A percentile compares a stretch with the other conserved stretches of the same genome.
These are phyloP conservation scores for Elymus sibiricus DNA, from an alignment of 176 grass and related monocot species.

Conservation along the genomic window DNA sequence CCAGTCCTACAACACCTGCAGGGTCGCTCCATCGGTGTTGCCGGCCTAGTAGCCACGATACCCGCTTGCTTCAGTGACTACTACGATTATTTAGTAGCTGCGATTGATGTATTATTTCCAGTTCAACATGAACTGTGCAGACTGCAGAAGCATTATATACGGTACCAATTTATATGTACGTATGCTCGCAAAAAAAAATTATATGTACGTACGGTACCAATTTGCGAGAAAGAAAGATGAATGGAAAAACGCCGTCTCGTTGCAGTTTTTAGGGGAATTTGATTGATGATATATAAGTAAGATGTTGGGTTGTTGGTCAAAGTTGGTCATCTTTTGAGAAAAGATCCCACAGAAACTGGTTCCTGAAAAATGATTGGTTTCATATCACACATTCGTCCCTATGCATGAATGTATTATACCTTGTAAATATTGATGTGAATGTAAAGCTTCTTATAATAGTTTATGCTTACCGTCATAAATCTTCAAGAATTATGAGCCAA, in stretches of 20 bases:
- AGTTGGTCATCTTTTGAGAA: no score
- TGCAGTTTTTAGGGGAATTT: not conserved
- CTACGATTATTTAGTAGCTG: not conserved
- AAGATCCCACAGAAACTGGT: no score
- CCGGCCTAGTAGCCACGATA: not conserved
- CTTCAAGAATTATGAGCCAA: no score
- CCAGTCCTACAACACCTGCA: slow-evolving; percentile 75
- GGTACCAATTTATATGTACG: not conserved
- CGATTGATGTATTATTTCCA: slow-evolving; percentile 14
- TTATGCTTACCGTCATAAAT: no score
- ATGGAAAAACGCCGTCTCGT: not conserved
- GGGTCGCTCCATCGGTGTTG: slow-evolving; percentile 48
- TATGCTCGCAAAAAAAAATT: no score
- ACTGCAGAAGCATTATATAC: not conserved
- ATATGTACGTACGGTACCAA: not conserved
- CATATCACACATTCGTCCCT: no score
- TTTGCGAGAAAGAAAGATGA: not conserved
- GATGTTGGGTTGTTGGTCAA: no score
- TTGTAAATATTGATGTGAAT: no score
- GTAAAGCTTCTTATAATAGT: no score
- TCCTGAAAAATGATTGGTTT: no score
- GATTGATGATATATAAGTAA: not conserved
- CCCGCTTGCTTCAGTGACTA: not conserved
- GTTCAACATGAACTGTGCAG: slow-evolving; percentile 9
- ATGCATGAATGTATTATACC: no score